These are phyloP conservation scores for Pedinophyceae sp. DNA, from an alignment of 139 green algal genomes.

Conservation along the genomic window DNA sequence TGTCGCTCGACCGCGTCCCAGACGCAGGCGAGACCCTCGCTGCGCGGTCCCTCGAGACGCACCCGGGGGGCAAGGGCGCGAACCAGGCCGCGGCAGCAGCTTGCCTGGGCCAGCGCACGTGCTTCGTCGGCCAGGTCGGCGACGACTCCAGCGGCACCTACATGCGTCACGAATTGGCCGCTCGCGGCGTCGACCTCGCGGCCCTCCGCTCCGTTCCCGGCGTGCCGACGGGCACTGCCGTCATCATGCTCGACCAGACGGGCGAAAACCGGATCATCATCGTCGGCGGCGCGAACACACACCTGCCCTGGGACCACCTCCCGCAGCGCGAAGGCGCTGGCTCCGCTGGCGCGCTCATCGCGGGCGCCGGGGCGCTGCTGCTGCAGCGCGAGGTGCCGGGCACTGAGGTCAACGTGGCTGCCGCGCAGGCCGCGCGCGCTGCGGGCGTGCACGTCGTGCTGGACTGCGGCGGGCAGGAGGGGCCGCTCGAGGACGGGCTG, in stretches of 20 bases:
- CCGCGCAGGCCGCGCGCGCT: conserved; percentile 23
- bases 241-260: conserved; percentile 56
- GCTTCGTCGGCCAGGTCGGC: conserved; percentile 58
- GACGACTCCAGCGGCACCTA: conserved; percentile 49
- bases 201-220: conserved; percentile 35
- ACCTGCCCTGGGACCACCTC: background rate
- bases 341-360: conserved; percentile 2
- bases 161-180: conserved; percentile 27
- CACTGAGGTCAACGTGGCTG: conserved; percentile 40
- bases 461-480: conserved; percentile 62
- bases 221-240: conserved; percentile 49
- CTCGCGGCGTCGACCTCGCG: conserved; percentile 28
- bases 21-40: conserved; percentile 57
- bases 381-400: conserved; percentile 77
- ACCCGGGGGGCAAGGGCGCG: conserved; percentile 68
- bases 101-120: conserved; percentile 48
- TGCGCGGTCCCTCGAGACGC: conserved; percentile 32
- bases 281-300: conserved; percentile 58
- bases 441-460: conserved; percentile 63
- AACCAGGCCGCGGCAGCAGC: conserved; percentile 78
- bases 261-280: conserved; percentile 80
- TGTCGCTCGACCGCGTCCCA: conserved; percentile 49
- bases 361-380: conserved; percentile 45
- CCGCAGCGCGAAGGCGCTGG: conserved; percentile 12
- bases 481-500: conserved; percentile 30